These are phyloP conservation scores for Patellifolia procumbens DNA, from an alignment of 179 eudicot species.

Conservation along the genomic window DNA sequence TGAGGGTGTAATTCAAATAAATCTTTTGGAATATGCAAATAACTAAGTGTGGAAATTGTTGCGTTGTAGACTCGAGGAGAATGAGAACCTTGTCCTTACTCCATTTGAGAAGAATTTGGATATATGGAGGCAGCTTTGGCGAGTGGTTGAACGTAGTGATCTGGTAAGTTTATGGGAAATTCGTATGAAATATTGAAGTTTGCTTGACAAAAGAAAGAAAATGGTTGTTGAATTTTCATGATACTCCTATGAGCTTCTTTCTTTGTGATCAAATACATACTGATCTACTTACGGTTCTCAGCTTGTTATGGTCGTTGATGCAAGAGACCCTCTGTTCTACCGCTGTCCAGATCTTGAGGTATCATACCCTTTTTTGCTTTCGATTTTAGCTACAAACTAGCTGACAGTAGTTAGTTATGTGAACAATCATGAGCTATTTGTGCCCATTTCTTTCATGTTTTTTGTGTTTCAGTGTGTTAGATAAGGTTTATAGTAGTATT, in stretches of 20 bases:
- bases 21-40: neutral
- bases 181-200: neutral
- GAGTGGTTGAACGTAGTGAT: conserved; percentile 97
- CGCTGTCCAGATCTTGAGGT: conserved; percentile 99
- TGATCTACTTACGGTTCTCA: conserved; percentile 30
- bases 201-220: neutral
- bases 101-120: conserved; percentile 98
- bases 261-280: neutral
- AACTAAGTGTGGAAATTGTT: neutral
- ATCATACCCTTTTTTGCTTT: conserved; percentile 25
- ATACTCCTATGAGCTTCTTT: neutral
- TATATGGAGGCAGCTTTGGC: conserved; percentile 99
- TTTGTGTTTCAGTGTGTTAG: neutral
- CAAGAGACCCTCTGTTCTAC: conserved; percentile 92
- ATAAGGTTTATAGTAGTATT: neutral
- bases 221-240: neutral
- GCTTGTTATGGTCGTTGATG: conserved; percentile 98
- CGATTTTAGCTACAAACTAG: neutral
- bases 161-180: conserved; percentile 53
- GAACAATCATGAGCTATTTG: neutral
- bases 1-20: neutral
- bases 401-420: neutral
- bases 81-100: conserved; percentile 91
- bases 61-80: conserved; percentile 70
- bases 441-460: neutral